Base-by-base conservation (phyloP, 2,329 filamentous ascomycete genomes). In the Sporothrix sp. region DNA sequence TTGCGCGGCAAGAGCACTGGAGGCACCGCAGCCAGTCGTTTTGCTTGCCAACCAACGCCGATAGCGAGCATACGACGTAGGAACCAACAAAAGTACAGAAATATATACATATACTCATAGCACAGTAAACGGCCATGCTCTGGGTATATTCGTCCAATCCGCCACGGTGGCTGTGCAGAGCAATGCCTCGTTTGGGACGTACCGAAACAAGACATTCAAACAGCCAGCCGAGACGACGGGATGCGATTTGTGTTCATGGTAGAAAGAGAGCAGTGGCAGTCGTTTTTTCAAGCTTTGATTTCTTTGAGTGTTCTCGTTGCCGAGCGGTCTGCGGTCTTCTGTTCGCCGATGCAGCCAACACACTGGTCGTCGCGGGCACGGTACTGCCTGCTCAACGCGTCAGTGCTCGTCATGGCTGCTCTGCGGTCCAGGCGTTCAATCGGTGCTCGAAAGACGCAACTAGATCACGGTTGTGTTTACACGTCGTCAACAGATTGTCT, bases 131-230 rank as follows among this genome's bases (percentile, higher is more conserved):
- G 28, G 33, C 21, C 21, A 20, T 9, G 13, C 40, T 32, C 28
- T 13, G 3, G 21, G 21, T 9, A n/a, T 43, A 7, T 25, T n/a
- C 25, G 37, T 25, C 21, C 42, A 30, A 16, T 18, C 7, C n/a
- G 18, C 40, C 28, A 20, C 18, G 35, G 45, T 35, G 45, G 45
- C 35, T 48, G 35, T 48, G 45, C 45, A 28, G 18, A 25, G 36
- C 46, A 48, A 38, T 20, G 46, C 38, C 36, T 8, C 23, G 42
- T 44, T 44, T 44, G 42, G 28, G 7, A 16, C 20, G 42, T 44
- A 5, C 16, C 46, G 35, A 48, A 48, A 48, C 46, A 38, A 33
- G 33, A 39, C 35, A 23, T 18, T 33, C 27, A 40, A 48, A 48
- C 46, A 48, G 46, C 46, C 46, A 36, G 36, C 10, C 11, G 46